Evolutionary conservation across 768 basidiomycete species (phyloP).

Genomic region (Leccinum boreale): DNA sequence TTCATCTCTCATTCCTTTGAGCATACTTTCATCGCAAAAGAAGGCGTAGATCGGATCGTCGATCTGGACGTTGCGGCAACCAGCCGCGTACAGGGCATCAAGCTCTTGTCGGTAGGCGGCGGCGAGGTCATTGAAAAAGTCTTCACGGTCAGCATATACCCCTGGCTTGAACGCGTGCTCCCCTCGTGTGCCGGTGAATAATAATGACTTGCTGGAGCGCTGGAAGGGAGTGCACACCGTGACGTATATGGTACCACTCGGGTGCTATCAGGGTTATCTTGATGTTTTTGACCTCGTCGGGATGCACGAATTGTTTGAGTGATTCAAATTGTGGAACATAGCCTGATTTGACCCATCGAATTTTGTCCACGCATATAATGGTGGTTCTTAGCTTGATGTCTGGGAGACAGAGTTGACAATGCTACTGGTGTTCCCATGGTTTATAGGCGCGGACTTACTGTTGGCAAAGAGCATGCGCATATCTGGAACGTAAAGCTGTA

Average conservation of each 20-base stretch:
- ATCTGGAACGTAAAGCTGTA: constrained; percentile 26
- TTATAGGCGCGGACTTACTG: constrained; percentile 4
- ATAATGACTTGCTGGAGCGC: neutral
- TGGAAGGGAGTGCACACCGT: constrained; percentile 39
- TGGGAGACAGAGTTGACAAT: neutral
- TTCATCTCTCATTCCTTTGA: neutral
- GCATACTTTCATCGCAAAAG: neutral
- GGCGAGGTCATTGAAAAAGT: constrained; percentile 39
- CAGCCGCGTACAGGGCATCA: neutral
- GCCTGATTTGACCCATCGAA: neutral
- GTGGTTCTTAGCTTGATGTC: constrained; percentile 20
- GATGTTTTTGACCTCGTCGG: constrained; percentile 36
- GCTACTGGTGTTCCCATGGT: neutral
- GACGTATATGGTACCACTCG: constrained; percentile 68
- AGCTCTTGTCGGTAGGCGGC: neutral
- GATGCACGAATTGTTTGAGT: constrained; percentile 50
- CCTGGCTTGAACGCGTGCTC: neutral
- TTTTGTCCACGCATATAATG: constrained; percentile 28
- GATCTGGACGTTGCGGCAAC: neutral
- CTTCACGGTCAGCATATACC: constrained; percentile 29
- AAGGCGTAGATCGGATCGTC: neutral
- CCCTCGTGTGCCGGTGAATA: neutral
- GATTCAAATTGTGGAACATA: constrained; percentile 55
- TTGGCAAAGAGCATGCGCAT: constrained; percentile 19
- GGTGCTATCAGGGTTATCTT: constrained; percentile 73